phyloP scores from a whole-genome alignment of 2,329 filamentous ascomycete genomes.

The Magnaporthiopsis incrustans region DNA sequence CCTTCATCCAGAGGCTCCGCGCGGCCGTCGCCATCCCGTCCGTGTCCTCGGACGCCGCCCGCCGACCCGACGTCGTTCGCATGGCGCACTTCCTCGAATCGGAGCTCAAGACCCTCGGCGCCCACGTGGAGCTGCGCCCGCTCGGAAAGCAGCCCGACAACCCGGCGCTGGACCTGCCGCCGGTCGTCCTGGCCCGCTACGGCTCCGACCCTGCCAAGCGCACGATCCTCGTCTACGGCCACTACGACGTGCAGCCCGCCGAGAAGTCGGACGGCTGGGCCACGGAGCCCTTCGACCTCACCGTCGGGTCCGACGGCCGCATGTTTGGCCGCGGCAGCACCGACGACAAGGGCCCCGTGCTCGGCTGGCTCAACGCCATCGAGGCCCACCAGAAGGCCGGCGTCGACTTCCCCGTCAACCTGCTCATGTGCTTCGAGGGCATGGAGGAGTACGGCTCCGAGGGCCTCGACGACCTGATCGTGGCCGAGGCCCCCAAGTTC shows the following conservation, averaged over 20 bases:
- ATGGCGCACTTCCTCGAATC: slow-evolving; percentile 89
- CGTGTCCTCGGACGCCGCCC: slow-evolving; percentile 82
- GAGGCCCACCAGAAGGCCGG: slow-evolving; percentile 95
- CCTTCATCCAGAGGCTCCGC: slow-evolving; percentile 83
- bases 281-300: slow-evolving; percentile 86
- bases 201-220: slow-evolving; percentile 87
- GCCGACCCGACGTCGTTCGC: slow-evolving; percentile 84
- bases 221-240: slow-evolving; percentile 93
- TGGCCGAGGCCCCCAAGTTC: slow-evolving; percentile 82
- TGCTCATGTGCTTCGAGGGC: slow-evolving; percentile 98
- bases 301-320: slow-evolving; percentile 78
- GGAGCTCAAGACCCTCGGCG: slow-evolving; percentile 77
- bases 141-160: slow-evolving; percentile 89
- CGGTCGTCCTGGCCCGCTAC: slow-evolving; percentile 86
- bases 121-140: slow-evolving; percentile 75
- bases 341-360: slow-evolving; percentile 94
- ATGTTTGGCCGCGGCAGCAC: slow-evolving; percentile 96
- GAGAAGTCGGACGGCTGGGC: slow-evolving; percentile 91
- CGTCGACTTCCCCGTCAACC: slow-evolving; percentile 91
- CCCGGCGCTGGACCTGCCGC: slow-evolving; percentile 84
- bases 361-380: slow-evolving; percentile 97
- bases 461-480: slow-evolving; percentile 90
- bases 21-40: slow-evolving; percentile 95
- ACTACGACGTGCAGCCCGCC: slow-evolving; percentile 97
- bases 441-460: slow-evolving; percentile 99